Evolutionary conservation across 2,329 filamentous ascomycete genomes (phyloP).

Genomic region (Xylaria arbuscula): DNA sequence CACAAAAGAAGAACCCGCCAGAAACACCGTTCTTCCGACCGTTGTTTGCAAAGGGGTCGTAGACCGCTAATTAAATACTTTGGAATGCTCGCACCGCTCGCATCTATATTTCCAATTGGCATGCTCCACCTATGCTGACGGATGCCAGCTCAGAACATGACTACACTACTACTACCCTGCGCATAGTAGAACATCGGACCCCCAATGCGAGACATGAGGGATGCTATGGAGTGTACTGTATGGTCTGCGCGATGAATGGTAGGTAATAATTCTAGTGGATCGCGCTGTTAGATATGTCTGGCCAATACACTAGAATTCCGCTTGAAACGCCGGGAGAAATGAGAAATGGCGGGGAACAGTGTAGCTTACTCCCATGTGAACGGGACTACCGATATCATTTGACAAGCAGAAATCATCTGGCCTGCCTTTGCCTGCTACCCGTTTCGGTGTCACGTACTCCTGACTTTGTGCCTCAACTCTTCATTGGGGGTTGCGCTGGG

Average conservation of each 20-base stretch:
- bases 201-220: constrained; percentile 27
- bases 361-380: constrained; percentile 2
- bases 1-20: constrained; percentile 8
- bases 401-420: background rate
- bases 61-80: background rate
- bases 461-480: background rate
- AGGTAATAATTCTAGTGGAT: constrained; percentile 12
- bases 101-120: constrained; percentile 21
- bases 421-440: constrained; percentile 2
- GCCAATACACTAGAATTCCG: constrained; percentile 16
- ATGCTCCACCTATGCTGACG: constrained; percentile 13
- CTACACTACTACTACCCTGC: constrained; percentile 15
- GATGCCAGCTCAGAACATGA: constrained; percentile 34
- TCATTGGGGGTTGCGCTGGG: background rate
- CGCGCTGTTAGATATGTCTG: constrained; percentile 13
- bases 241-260: constrained; percentile 10
- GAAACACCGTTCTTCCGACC: background rate
- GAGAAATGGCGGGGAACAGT: constrained; percentile 2
- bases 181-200: constrained; percentile 9
- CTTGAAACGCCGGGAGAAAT: constrained; percentile 10
- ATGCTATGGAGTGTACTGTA: constrained; percentile 1
- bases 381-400: constrained; percentile 3
- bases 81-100: constrained; percentile 22
- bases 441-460: constrained; percentile 10
- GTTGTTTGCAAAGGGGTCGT: constrained; percentile 3